Percentiles rank a stretch among this genome's conserved stretches.
Evolutionary conservation across 805 yeast species (phyloP).

Genomic region (Candida odintsovae): DNA sequence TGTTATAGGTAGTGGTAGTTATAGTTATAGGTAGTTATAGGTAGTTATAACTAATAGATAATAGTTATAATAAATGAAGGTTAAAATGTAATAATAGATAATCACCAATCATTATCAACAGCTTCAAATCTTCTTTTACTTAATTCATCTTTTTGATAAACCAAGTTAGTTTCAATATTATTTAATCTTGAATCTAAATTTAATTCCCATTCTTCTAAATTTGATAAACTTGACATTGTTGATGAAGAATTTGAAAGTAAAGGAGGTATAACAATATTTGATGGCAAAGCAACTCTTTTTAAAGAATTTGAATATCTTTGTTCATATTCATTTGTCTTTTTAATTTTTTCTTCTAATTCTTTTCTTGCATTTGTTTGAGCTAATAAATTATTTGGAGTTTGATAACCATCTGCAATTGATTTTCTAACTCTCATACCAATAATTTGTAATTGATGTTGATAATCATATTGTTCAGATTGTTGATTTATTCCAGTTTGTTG

Average conservation of each 20-base stretch:
- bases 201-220: conserved; percentile 35
- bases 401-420: conserved; percentile 58
- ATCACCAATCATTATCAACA: conserved; percentile 23
- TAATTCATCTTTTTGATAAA: conserved; percentile 13
- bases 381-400: conserved; percentile 16
- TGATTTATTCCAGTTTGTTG: conserved; percentile 23
- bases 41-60: too few relatives aligned
- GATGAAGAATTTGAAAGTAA: conserved; percentile 30
- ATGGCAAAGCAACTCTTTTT: conserved; percentile 31
- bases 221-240: conserved; percentile 27
- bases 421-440: conserved; percentile 71
- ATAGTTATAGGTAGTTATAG: too few relatives aligned
- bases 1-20: too few relatives aligned
- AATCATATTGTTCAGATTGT: conserved; percentile 26
- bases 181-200: conserved; percentile 30
- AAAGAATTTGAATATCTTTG: conserved; percentile 18
- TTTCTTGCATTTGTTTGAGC: conserved; percentile 10
- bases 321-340: conserved; percentile 17
- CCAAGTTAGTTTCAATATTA: conserved; percentile 25
- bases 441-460: conserved; percentile 39
- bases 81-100: too few relatives aligned
- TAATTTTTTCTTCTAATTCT: conserved; percentile 19
- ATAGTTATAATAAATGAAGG: too few relatives aligned
- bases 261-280: conserved; percentile 27
- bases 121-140: conserved; percentile 23